Percentiles rank a stretch among this genome's conserved stretches.
phyloP scores from a whole-genome alignment of 768 basidiomycete genomes.

The Cyclocybe cylindracea region DNA sequence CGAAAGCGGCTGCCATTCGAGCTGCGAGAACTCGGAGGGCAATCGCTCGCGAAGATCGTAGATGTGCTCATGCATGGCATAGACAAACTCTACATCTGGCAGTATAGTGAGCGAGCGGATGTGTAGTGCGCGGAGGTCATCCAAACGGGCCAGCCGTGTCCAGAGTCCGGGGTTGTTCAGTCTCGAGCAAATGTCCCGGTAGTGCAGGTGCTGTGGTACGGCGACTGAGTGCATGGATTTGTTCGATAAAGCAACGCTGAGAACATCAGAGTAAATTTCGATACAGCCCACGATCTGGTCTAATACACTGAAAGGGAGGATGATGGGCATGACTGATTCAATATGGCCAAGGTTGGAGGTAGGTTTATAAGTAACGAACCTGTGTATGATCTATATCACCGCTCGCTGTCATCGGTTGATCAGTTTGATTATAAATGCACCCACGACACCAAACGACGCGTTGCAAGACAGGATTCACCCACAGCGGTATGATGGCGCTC shows the following conservation, averaged over 20 bases:
- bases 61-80: neutral
- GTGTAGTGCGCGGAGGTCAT: conserved; percentile 6
- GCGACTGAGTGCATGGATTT: conserved; percentile 6
- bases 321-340: neutral
- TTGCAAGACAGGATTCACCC: too few species aligned
- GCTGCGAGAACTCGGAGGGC: conserved; percentile 1
- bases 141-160: conserved; percentile 5
- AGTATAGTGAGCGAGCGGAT: conserved; percentile 9
- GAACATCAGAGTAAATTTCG: conserved; percentile 5
- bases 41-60: conserved; percentile 9
- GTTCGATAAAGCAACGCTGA: conserved; percentile 9
- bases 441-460: too few species aligned
- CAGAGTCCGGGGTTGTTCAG: conserved; percentile 7
- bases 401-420: neutral
- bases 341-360: too few species aligned
- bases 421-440: too few species aligned
- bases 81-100: conserved; percentile 1
- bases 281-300: conserved; percentile 4
- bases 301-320: conserved; percentile 2
- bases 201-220: conserved; percentile 11
- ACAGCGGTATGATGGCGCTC: too few species aligned
- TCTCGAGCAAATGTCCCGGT: conserved; percentile 8
- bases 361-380: too few species aligned
- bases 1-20: neutral
- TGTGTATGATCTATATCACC: neutral